Percentiles rank a stretch among this genome's conserved stretches.
Conservation (phyloP, 1,139 yeast species). For the Nematodospora anomalae region DNA sequence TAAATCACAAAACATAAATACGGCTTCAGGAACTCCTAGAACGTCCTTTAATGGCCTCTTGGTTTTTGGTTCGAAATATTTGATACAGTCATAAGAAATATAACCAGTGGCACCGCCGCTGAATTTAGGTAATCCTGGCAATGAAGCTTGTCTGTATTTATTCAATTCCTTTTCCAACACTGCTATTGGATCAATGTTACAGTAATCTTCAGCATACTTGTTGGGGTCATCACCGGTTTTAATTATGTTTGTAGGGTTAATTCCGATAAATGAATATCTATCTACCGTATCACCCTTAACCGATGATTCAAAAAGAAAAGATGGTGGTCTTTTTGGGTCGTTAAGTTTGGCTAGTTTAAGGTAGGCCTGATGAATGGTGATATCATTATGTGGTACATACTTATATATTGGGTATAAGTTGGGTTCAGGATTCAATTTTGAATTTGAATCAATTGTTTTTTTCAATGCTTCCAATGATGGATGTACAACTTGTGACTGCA, state of each 20-base stretch:
- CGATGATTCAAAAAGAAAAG: conserved; percentile 87
- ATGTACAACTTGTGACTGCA: conserved; percentile 40
- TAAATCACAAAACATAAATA: conserved; percentile 86
- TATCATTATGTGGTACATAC: conserved; percentile 69
- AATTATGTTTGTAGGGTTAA: conserved; percentile 76
- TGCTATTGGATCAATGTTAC: conserved; percentile 71
- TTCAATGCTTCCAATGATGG: conserved; percentile 58
- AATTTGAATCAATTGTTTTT: conserved; percentile 43
- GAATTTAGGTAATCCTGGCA: conserved; percentile 79
- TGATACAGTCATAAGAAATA: conserved; percentile 92
- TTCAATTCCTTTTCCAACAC: conserved; percentile 72
- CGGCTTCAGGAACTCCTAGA: conserved; percentile 84
- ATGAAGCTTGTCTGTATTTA: conserved; percentile 62
- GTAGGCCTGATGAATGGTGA: conserved; percentile 90
- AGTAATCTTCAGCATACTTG: conserved; percentile 32
- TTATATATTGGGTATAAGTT: conserved; percentile 81
- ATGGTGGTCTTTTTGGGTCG: conserved; percentile 55
- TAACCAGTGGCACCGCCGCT: conserved; percentile 98
- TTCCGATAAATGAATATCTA: conserved; percentile 88
- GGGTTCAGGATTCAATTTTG: conserved; percentile 27
- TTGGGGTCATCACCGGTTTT: conserved; percentile 63
- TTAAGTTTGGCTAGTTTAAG: conserved; percentile 77
- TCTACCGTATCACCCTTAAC: conserved; percentile 86
- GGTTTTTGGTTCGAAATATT: conserved; percentile 93
- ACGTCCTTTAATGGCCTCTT: conserved; percentile 73